A percentile compares a stretch with the other conserved stretches of the same genome.
Conservation (phyloP, 148 eudicot genomes). For the Simmondsia chinensis region DNA sequence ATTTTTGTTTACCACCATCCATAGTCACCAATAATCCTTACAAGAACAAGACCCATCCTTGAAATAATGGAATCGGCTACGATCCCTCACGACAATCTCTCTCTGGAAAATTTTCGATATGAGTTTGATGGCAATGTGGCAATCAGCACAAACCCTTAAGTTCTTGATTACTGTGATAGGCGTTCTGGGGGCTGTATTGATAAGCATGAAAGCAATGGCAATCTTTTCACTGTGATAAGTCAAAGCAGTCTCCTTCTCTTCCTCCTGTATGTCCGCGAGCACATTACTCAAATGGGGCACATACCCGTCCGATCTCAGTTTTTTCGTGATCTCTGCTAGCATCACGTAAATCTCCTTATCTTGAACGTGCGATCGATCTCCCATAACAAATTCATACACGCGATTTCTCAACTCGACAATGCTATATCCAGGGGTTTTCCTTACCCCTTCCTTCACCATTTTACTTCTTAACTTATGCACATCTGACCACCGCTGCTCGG, state of each 20-base stretch:
- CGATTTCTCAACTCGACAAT: slow-evolving; percentile 61
- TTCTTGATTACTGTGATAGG: slow-evolving; percentile 68
- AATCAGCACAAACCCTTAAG: slow-evolving; percentile 70
- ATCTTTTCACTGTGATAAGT: slow-evolving; percentile 79
- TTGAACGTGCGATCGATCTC: slow-evolving; percentile 61
- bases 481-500: slow-evolving; percentile 60
- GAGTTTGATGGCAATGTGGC: slow-evolving; percentile 64
- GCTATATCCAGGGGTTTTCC: slow-evolving; percentile 61
- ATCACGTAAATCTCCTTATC: slow-evolving; percentile 46
- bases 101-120: slow-evolving; percentile 47
- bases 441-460: slow-evolving; percentile 54
- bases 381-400: slow-evolving; percentile 63
- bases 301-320: slow-evolving; percentile 57
- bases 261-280: slow-evolving; percentile 78
- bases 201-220: slow-evolving; percentile 72
- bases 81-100: slow-evolving; percentile 71
- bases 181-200: slow-evolving; percentile 42
- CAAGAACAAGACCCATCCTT: slow-evolving; percentile 73
- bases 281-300: slow-evolving; percentile 50
- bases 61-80: slow-evolving; percentile 83
- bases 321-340: slow-evolving; percentile 50
- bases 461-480: slow-evolving; percentile 45
- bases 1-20: too few relatives aligned
- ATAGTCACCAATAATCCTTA: slow-evolving; percentile 77
- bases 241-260: slow-evolving; percentile 78